phyloP scores from a whole-genome alignment of 306 rosid species.

The Mimosa pudica region DNA sequence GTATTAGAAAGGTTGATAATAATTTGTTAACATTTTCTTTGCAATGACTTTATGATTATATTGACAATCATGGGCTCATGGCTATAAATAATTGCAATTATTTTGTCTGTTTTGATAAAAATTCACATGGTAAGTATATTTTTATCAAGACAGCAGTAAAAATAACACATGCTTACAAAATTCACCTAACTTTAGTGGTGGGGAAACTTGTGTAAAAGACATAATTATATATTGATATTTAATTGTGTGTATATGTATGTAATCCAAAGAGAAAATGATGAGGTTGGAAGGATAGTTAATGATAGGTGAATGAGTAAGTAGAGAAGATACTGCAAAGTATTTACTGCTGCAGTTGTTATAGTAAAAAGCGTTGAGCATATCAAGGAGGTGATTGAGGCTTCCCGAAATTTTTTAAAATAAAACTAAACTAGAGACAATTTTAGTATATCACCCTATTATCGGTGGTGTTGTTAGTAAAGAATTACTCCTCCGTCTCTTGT shows the following conservation, averaged over 20 bases:
- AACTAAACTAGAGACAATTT: no score
- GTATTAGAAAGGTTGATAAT: no score
- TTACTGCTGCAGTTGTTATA: slow-evolving; percentile 33
- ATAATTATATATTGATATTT: background rate
- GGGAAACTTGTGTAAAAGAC: background rate
- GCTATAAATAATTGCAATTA: background rate
- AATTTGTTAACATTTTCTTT: no score
- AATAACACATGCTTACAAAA: background rate
- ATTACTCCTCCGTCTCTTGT: no score
- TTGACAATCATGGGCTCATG: no score
- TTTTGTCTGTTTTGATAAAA: background rate
- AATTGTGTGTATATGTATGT: background rate
- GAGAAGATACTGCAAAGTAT: slow-evolving; percentile 38
- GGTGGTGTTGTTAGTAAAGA: no score
- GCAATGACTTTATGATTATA: background rate
- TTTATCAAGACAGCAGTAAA: background rate
- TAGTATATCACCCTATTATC: no score
- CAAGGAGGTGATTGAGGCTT: slow-evolving; percentile 27
- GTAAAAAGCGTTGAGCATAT: slow-evolving; percentile 34
- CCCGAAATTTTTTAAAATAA: no score
- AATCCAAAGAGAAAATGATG: slow-evolving; percentile 2
- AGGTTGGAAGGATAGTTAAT: slow-evolving; percentile 47
- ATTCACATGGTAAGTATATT: background rate
- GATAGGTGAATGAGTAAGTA: slow-evolving; percentile 46
- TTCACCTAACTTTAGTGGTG: background rate